Base-by-base conservation (phyloP, 1,139 yeast genomes). In the Suhomyces bribrorum region DNA sequence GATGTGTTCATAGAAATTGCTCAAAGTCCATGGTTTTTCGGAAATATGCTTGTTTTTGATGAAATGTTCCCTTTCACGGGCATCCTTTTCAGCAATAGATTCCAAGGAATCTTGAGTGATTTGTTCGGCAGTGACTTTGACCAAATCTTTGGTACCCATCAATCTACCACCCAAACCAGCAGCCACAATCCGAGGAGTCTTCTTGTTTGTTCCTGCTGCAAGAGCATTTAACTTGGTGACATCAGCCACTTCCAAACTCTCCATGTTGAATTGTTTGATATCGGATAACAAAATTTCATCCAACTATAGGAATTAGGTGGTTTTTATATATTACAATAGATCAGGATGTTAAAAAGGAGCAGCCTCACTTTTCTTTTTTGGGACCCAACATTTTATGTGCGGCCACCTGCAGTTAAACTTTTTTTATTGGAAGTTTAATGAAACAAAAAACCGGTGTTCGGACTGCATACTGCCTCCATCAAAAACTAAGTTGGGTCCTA, bases 21-120 rank as follows among this genome's bases (percentile, higher is more conserved):
- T 48, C 47, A 73, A 47, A 12, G 97, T 90, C 87, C 95, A 86
- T 8, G 96, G 95, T 69, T 85, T 83, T 63, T 94, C 98, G 34
- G 92, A 81, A 48, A 92, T 90, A 64, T 92, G 97, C 45, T 71
- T 73, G 47, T 64, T 66, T 40, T 69, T 66, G 37, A 68, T 61
- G 51, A 66, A 73, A 49, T 70, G 74, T 29, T 65, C 72, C 49
- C 69, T 69, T 49, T 78, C 79, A 36, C 68, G 67, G 46, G 68
- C 72, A 54, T 82, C 87, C 59, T 74, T 80, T 45, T 72, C 79
- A 37, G 77, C 67, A 45, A 79, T 63, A 34, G 59, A 53, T 36
- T 71, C 67, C 57, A 77, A 66, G 12, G 77, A 73, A 49, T 78
- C 82, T 46, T 69, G 58, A 29, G 84, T 79, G 40, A 76, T 64